Conservation (phyloP, 495 filamentous ascomycete genomes). For the Hypoxylon fragiforme region DNA sequence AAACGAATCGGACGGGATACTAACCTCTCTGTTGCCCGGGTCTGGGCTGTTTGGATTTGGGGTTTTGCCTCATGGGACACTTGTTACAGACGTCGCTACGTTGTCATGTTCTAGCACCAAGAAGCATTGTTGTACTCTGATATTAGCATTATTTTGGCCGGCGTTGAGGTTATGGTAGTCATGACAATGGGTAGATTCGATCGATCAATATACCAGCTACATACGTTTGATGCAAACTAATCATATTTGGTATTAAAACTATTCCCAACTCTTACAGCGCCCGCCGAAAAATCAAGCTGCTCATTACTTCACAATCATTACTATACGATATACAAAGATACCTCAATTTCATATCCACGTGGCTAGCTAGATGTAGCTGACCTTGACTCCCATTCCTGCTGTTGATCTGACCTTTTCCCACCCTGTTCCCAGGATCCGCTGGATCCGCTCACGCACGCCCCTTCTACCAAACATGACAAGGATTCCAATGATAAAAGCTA, state of each 20-base stretch:
- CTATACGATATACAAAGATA: slow-evolving; percentile 27
- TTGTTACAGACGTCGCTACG: not conserved
- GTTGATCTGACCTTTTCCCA: slow-evolving; percentile 87
- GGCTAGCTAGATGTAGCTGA: slow-evolving; percentile 80
- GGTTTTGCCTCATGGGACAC: not conserved
- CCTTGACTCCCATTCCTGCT: slow-evolving; percentile 95
- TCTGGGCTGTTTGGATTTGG: slow-evolving; percentile 35
- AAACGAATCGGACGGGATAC: slow-evolving; percentile 54
- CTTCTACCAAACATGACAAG: slow-evolving; percentile 73
- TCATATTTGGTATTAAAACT: slow-evolving; percentile 9
- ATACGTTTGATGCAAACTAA: slow-evolving; percentile 5
- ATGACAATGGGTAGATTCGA: slow-evolving; percentile 9
- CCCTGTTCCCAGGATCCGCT: slow-evolving; percentile 63
- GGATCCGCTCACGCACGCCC: slow-evolving; percentile 73
- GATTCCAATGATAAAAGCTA: slow-evolving; percentile 83
- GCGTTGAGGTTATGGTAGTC: slow-evolving; percentile 31
- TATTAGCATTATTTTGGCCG: slow-evolving; percentile 27
- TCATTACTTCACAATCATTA: slow-evolving; percentile 6
- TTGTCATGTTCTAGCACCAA: not conserved
- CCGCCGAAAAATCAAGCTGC: slow-evolving; percentile 15
- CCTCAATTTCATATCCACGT: slow-evolving; percentile 10
- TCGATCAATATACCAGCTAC: slow-evolving; percentile 14
- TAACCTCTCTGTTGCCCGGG: slow-evolving; percentile 47
- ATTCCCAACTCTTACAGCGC: slow-evolving; percentile 12
- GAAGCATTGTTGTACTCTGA: slow-evolving; percentile 10